Base-by-base conservation (phyloP, 164 flowering plant genomes). In the grape (Vitis vinifera) region DNA sequence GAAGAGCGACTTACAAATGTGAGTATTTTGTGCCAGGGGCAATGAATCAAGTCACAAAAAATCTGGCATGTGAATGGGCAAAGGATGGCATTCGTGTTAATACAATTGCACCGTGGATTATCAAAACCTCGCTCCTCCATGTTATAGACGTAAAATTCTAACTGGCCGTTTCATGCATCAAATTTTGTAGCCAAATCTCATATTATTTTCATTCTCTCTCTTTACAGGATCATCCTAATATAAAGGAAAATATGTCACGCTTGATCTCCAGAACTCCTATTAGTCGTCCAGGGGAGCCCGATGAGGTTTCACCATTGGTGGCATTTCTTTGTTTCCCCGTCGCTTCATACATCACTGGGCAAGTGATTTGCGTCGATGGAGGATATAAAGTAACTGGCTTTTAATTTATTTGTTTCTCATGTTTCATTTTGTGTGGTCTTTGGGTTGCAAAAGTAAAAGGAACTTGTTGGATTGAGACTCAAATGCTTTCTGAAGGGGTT, bases 41-140 rank as follows among this genome's bases (percentile, higher is more conserved):
- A 3, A 72, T 85, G 13, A 85, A 85, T 73, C 89, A 85, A 73
- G 15, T 82, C 0, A 74, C 85, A 0, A 87, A 62, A 70, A 84
- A 76, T 49, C 74, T 87, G 73, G 89, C 91, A 0, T 84, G 85
- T 55, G 91, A 84, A 50, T 87, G 91, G 91, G 85, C 86, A 10
- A 81, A 82, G 58, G 91, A 85, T 58, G 80, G 77, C 31, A 83
- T 87, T 17, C 76, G 89, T 1, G 47, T 55, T 23, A 87, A 87
- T 55, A 27, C 80, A 2, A 87, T 86, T n/a, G 79, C 87, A 0
- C 91, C 88, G 1, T 75, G 79, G 78, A 60, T n/a, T 12, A 75
- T 76, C 71, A 69, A 16, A 48, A 81, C 87, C 11, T 13, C 76
- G 9, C 51, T 70, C 14, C 3, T 49, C 53, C 11, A 57, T 57